These are phyloP conservation scores for Trypanosoma scelopori DNA, from an alignment of 208 protist species.

Conservation along the genomic window DNA sequence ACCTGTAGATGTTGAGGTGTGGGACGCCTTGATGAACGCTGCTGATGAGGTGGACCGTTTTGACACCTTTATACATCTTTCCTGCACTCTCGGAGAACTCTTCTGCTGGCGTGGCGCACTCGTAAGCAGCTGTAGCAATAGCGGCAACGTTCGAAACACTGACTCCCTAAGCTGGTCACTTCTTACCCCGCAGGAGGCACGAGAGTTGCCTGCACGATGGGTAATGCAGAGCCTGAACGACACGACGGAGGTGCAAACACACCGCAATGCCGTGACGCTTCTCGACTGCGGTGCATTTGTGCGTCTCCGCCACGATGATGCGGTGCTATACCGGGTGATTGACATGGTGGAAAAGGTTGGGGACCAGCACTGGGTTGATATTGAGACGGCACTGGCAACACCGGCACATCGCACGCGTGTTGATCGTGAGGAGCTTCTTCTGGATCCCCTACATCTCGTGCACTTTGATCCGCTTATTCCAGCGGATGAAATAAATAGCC, in stretches of 20 bases:
- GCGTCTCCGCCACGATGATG: conserved; percentile 11
- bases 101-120: conserved; percentile 2
- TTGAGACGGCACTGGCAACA: conserved; percentile 7
- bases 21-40: not conserved
- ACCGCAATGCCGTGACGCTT: conserved; percentile 36
- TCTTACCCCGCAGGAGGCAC: conserved; percentile 29
- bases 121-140: not conserved
- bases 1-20: not conserved
- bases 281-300: conserved; percentile 44
- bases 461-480: conserved; percentile 60
- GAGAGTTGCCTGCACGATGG: conserved; percentile 68
- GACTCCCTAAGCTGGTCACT: conserved; percentile 1
- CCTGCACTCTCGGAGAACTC: not conserved
- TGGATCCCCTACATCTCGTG: conserved; percentile 35
- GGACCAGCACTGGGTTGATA: conserved; percentile 32
- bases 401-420: conserved; percentile 21
- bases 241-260: conserved; percentile 9
- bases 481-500: conserved; percentile 51
- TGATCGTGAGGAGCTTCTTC: conserved; percentile 34
- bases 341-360: conserved; percentile 20
- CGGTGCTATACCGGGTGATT: conserved; percentile 17
- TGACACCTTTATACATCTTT: conserved; percentile 2
- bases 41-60: conserved; percentile 23
- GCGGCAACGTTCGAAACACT: conserved; percentile 24
- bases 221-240: conserved; percentile 63